Base-by-base conservation (phyloP, 2,329 filamentous ascomycete species). In the Parascedosporium putredinis region DNA sequence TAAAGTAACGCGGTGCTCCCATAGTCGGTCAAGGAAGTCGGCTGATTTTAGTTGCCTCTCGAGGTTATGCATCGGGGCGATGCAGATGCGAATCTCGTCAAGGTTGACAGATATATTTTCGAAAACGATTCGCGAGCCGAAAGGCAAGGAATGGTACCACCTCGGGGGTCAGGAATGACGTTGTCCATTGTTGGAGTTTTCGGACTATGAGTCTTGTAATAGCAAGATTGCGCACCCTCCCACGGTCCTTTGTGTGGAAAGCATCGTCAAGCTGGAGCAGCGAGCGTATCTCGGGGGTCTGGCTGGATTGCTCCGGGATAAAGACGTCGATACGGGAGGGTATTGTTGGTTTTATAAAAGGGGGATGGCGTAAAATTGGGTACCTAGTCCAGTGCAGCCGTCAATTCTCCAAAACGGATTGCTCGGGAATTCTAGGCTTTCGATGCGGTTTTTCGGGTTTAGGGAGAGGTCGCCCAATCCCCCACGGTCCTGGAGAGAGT, bases 391-490 rank as follows among this genome's bases (percentile, higher is more conserved):
- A 20, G 74, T 73, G 55, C 72, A 76, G 45, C 78, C 78, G 55
- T 82, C 78, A 45, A 83, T 72, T 29, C 74, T 70, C 78, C 78
- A 83, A 6, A 75, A 60, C 2, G 76, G 69, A 1, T 62, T 55
- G 12, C 56, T 46, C 2, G 69, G 68, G 6, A 65, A 60, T 2
- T 67, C 69, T 14, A 82, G 69, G 54, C 75, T 78, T 58, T 81
- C 70, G 58, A 81, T 74, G 52, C 78, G 70, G 56, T 80, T 81
- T 59, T 77, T 79, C 6, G 78, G 78, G 54, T 82, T 82, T 38
- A 81, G 36, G 66, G 61, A 4, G 77, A 81, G 3, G 59, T 53
- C 10, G 62, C 59, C 78, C 78, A 81, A 12, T n/a, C 47, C 27
- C 20, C 23, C 24, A 29, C 24, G 25, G 4, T 42, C 4, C 20